Conservation (phyloP, 2,329 filamentous ascomycete species). For the Ophiostoma pallidulum region DNA sequence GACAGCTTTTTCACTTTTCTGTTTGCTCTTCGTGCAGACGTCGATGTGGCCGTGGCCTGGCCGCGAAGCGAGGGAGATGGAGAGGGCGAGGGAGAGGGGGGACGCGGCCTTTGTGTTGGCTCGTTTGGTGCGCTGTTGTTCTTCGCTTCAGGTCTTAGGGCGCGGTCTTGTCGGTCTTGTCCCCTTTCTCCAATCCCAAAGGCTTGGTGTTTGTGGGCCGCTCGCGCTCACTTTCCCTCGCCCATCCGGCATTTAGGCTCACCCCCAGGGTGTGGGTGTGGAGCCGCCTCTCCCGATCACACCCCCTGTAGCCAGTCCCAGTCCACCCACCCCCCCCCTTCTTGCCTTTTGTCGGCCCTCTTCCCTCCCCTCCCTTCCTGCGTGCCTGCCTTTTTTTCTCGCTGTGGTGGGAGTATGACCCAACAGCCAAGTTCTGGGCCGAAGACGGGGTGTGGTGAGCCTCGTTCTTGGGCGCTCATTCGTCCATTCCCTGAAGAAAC, state of each 20-base stretch:
- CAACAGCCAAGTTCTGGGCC: too few species aligned
- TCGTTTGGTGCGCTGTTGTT: not conserved
- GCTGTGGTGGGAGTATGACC: too few species aligned
- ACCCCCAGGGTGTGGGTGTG: conserved; percentile 3
- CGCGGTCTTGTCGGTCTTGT: not conserved
- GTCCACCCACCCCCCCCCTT: not conserved
- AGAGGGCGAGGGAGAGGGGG: too few species aligned
- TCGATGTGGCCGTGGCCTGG: too few species aligned
- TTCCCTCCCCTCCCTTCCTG: not conserved
- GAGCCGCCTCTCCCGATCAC: not conserved
- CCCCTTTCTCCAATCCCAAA: conserved; percentile 3
- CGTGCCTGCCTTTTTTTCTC: not conserved
- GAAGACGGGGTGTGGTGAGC: conserved; percentile 1
- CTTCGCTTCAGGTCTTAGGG: not conserved
- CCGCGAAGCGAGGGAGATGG: too few species aligned
- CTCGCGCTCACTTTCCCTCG: too few species aligned
- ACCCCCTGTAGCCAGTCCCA: not conserved
- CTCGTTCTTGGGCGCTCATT: conserved; percentile 1
- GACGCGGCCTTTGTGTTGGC: not conserved
- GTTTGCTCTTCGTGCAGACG: too few species aligned
- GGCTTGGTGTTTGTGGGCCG: not conserved
- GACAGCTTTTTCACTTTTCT: too few species aligned
- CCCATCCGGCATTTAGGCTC: not conserved
- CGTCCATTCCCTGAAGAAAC: not conserved
- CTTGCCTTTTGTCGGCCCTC: not conserved